Evolutionary conservation across 805 yeast species (phyloP).

Genomic region (Priceomyces medius): DNA sequence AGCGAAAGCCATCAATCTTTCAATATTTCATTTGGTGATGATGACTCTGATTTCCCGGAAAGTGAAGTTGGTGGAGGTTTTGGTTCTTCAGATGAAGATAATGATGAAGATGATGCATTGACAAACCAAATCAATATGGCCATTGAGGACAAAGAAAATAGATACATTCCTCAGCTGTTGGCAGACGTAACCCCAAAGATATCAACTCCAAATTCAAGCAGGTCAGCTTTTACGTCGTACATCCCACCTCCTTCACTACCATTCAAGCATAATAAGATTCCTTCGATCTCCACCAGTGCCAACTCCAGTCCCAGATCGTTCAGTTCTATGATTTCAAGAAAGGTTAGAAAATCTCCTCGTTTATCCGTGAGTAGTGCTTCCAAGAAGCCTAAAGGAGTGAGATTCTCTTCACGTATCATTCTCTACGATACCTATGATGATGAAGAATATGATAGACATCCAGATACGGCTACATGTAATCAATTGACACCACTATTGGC

Average conservation of each 20-base stretch:
- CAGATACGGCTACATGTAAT: conserved; percentile 90
- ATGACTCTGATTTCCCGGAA: conserved; percentile 22
- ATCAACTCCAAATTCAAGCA: background rate
- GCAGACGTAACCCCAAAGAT: background rate
- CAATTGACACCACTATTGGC: conserved; percentile 85
- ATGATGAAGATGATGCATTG: conserved; percentile 13
- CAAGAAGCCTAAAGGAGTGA: conserved; percentile 33
- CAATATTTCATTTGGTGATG: conserved; percentile 36
- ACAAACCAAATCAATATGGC: background rate
- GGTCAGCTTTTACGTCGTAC: background rate
- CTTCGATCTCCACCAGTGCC: conserved; percentile 26
- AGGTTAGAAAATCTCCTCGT: conserved; percentile 23
- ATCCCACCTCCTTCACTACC: conserved; percentile 17
- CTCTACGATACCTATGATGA: conserved; percentile 82
- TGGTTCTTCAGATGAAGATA: conserved; percentile 28
- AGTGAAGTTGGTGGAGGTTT: conserved; percentile 41
- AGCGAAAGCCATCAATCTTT: conserved; percentile 43
- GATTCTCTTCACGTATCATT: conserved; percentile 78
- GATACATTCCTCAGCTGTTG: conserved; percentile 1
- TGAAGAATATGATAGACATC: conserved; percentile 87
- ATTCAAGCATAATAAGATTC: conserved; percentile 31
- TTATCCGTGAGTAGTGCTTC: background rate
- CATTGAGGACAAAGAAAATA: conserved; percentile 5
- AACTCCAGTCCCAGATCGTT: conserved; percentile 33
- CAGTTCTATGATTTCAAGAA: conserved; percentile 28